Conservation (phyloP, 2,329 filamentous ascomycete genomes). For the Cytospora mali region DNA sequence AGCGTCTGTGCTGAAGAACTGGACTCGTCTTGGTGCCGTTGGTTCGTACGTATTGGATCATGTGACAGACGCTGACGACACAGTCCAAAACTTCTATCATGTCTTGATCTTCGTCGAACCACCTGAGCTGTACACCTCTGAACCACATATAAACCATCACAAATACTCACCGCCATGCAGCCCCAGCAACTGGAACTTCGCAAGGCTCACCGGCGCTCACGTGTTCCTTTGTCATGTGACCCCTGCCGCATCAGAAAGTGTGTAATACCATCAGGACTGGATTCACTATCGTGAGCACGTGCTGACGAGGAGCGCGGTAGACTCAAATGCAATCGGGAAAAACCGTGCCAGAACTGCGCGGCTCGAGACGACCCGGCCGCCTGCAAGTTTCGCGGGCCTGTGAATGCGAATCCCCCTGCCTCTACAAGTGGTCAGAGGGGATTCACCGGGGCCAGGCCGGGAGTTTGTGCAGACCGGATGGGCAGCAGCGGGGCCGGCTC, state of each 20-base stretch:
- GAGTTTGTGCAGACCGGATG: too few relatives aligned
- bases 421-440: too few relatives aligned
- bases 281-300: not conserved
- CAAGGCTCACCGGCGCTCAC: constrained; percentile 26
- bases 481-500: too few relatives aligned
- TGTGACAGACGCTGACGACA: too few relatives aligned
- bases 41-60: too few relatives aligned
- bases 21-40: too few relatives aligned
- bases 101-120: too few relatives aligned
- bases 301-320: constrained; percentile 22
- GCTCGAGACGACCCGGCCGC: constrained; percentile 30
- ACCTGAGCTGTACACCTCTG: too few relatives aligned
- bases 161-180: constrained; percentile 19
- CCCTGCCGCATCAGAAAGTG: constrained; percentile 33
- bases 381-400: constrained; percentile 33
- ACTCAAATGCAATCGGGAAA: constrained; percentile 36
- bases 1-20: too few relatives aligned
- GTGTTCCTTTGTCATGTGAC: constrained; percentile 32
- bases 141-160: too few relatives aligned
- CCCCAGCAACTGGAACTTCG: constrained; percentile 12
- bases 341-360: constrained; percentile 36
- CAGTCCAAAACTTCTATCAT: too few relatives aligned
- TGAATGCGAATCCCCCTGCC: constrained; percentile 14
- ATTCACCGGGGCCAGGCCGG: too few relatives aligned
- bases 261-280: constrained; percentile 11